Conservation (phyloP, 2,329 filamentous ascomycete genomes). For the Cadophora gregata region DNA sequence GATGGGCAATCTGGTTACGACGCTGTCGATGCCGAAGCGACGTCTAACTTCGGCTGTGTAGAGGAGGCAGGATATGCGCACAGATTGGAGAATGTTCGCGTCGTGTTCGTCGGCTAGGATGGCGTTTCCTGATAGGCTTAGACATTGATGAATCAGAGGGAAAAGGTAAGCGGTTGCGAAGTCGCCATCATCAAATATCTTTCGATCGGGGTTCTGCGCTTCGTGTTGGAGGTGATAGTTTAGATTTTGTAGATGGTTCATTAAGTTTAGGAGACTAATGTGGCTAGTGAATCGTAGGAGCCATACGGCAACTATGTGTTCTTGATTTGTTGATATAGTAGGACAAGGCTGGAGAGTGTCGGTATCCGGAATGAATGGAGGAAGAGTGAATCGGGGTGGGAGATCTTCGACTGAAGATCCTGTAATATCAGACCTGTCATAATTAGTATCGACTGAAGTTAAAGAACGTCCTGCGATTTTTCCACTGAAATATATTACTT, state of each 20-base stretch:
- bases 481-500: background rate
- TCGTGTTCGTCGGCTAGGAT: constrained; percentile 1
- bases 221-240: constrained; percentile 17
- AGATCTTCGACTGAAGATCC: constrained; percentile 20
- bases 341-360: background rate
- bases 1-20: constrained; percentile 18
- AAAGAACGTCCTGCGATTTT: background rate
- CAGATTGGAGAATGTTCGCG: constrained; percentile 12
- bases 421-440: constrained; percentile 13
- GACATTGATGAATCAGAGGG: constrained; percentile 20
- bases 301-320: constrained; percentile 1
- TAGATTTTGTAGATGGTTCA: constrained; percentile 18
- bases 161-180: constrained; percentile 19
- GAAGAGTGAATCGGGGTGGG: constrained; percentile 5
- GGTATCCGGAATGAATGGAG: constrained; percentile 1
- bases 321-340: constrained; percentile 13
- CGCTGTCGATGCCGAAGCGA: constrained; percentile 25
- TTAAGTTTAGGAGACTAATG: background rate
- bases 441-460: background rate
- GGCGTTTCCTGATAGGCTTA: constrained; percentile 3
- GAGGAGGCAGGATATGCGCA: constrained; percentile 22
- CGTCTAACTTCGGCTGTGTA: constrained; percentile 27
- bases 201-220: constrained; percentile 8
- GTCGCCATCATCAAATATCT: constrained; percentile 19
- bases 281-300: background rate